Conservation (phyloP, 2,329 filamentous ascomycete species). For the Ilyonectria destructans region DNA sequence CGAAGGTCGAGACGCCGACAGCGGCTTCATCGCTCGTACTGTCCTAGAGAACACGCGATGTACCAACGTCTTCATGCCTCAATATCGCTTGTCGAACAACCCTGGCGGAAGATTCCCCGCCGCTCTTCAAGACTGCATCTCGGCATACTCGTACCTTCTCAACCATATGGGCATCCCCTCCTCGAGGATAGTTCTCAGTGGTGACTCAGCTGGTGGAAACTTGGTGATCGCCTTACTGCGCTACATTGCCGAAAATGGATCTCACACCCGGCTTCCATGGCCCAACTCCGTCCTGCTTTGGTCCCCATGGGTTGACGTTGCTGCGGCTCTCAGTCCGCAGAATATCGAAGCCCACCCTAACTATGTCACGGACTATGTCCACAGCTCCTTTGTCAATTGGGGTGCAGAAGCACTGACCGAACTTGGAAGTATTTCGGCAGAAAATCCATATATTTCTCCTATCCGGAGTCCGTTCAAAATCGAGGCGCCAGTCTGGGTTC, state of each 20-base stretch:
- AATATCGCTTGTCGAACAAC: conserved; percentile 12
- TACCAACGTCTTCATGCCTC: neutral
- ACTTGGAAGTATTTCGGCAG: neutral
- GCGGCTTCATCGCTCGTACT: conserved; percentile 1
- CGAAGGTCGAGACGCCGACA: conserved; percentile 1
- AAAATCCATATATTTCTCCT: conserved; percentile 2
- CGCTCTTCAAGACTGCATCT: conserved; percentile 13
- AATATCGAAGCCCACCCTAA: no score
- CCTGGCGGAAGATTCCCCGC: conserved; percentile 9
- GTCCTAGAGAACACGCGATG: neutral
- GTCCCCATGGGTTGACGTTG: conserved; percentile 16
- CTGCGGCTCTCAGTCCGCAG: neutral
- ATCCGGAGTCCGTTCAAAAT: neutral
- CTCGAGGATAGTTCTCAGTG: conserved; percentile 3
- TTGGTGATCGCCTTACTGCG: conserved; percentile 4
- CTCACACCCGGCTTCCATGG: conserved; percentile 1
- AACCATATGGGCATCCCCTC: neutral
- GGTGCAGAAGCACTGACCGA: neutral
- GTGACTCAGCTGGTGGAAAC: conserved; percentile 15
- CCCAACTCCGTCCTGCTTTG: neutral
- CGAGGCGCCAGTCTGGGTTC: conserved; percentile 9
- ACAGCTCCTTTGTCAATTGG: neutral
- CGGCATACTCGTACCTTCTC: conserved; percentile 8
- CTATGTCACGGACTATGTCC: neutral
- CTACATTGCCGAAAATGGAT: conserved; percentile 8